Evolutionary conservation across 2,329 filamentous ascomycete species (phyloP), one percentile per base, ranked within the genome.

Genomic region (Trichoderma aggressivum): DNA sequence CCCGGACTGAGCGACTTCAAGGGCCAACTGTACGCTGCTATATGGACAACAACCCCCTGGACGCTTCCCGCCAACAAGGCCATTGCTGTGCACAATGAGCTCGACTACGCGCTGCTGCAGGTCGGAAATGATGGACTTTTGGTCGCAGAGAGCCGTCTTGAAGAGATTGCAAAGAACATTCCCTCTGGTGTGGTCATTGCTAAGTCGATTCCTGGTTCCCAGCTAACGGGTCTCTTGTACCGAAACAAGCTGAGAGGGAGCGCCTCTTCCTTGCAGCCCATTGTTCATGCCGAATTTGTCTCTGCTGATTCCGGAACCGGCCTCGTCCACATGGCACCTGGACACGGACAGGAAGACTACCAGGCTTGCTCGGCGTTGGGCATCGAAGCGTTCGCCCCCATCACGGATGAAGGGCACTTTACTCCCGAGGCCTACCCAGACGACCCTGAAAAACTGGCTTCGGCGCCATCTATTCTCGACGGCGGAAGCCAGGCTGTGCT

Each of bases 1-100:
- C 77, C 81, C 0, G 79, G 78, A 12, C 76, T 87, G 63, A 75
- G 79, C 28, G 73, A 74, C 4, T 79, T 87, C 26, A 74, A 81
- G 7, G 85, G 85, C 5, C 82, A 84, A 6, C 78, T 98, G 12
- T 91, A 87, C 79, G 93, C 92, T n/a, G 87, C 96, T n/a, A 93
- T 98, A 65, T 99, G 96, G 96, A 99, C 96, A 2, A 99, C 96
- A 0, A 99, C 96, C 0, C 96, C 96, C 0, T 99, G 96, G 96
- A 99, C 96, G 0, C 84, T 99, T 6, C 95, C 96, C 0, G 94
- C 95, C 2, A 99, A 99, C 79, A 90, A 89, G 78, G 94, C 93
- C 0, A 94, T 99, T 79, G 94, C 94, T 3, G 87, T 98, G 43
- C 90, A 94, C 76, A 84, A 88, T 7, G 89, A 92, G 50, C 82